Evolutionary conservation across 1,284 basidiomycete species (phyloP), one percentile per base, ranked within the genome.

Genomic region (Ceratobasidium sp.): DNA sequence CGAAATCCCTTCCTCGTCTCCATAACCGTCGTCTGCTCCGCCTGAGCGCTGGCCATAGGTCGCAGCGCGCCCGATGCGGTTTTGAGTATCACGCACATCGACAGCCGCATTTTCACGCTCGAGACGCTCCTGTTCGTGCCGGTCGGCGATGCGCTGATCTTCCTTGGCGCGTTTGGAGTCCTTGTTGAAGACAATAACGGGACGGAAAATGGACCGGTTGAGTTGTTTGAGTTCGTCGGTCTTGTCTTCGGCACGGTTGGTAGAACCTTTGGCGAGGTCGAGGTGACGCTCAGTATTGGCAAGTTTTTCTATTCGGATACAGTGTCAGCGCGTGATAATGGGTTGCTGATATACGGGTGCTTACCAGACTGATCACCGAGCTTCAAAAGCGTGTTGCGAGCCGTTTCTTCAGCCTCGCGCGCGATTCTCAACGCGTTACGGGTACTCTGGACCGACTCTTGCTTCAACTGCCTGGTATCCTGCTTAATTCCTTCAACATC

Each of bases 401-500:
- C 97, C 6, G 93, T 97, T 79, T 99, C 97, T 79, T 98, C 96
- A 0, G 96, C 94, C 79, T 99, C 94, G 15, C 92, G 85, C 25
- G 96, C 96, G 77, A 98, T 84, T 57, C 94, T 86, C 56, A 99
- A 84, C 2, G 96, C 96, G 79, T 99, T 98, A 74, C 96, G 84
- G 0, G 95, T 94, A 27, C 91, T 92, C 70, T 89, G 90, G 55
- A 97, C 89, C 77, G 88, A 91, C 75, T 99, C 96, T 79, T 98
- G 94, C 81, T 99, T 99, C 73, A 93, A 81, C 76, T 87, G 93
- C 67, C 90, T 86, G 74, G 94, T 94, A 80, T 96, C 89, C 77
- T 93, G 88, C 81, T 98, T 98, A 82, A 99, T 96, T 15, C 91
- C 94, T 80, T 99, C 96, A 4, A 97, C 84, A 76, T 98, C 96